Conservation (phyloP, 768 basidiomycete species). For the Boletus sp. region DNA sequence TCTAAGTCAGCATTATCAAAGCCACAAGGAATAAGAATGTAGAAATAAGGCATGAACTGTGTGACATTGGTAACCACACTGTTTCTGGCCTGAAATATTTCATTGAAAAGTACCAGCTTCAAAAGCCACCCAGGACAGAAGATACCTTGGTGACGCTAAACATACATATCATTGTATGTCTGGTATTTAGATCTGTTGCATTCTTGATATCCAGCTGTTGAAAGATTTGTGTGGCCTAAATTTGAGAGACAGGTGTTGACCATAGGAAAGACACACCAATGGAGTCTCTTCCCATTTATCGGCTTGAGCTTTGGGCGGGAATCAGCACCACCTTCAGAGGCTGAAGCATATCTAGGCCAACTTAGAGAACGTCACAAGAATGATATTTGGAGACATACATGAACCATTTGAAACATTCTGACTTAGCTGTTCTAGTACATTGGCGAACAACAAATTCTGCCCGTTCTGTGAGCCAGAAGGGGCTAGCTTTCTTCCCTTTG, state of each 20-base stretch:
- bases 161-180: slow-evolving; percentile 57
- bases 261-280: slow-evolving; percentile 51
- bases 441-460: slow-evolving; percentile 49
- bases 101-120: slow-evolving; percentile 1
- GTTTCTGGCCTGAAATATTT: slow-evolving; percentile 62
- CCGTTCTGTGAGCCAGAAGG: slow-evolving; percentile 32
- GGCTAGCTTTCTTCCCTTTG: slow-evolving; percentile 55
- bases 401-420: slow-evolving; percentile 42
- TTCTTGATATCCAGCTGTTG: slow-evolving; percentile 96
- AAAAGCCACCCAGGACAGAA: background rate
- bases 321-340: slow-evolving; percentile 75
- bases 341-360: slow-evolving; percentile 32
- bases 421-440: slow-evolving; percentile 61
- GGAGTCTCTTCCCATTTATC: slow-evolving; percentile 61
- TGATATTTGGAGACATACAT: slow-evolving; percentile 35
- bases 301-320: slow-evolving; percentile 54
- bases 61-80: slow-evolving; percentile 85
- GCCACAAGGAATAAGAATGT: slow-evolving; percentile 81
- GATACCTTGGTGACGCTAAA: slow-evolving; percentile 88
- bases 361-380: background rate
- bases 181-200: slow-evolving; percentile 43
- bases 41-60: slow-evolving; percentile 92
- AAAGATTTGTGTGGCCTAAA: slow-evolving; percentile 55
- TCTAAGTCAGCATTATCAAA: slow-evolving; percentile 67
- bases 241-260: background rate